These are phyloP conservation scores for Saksenaea oblongispora DNA, from an alignment of 371 early-diverging fungal genomes.

Conservation along the genomic window DNA sequence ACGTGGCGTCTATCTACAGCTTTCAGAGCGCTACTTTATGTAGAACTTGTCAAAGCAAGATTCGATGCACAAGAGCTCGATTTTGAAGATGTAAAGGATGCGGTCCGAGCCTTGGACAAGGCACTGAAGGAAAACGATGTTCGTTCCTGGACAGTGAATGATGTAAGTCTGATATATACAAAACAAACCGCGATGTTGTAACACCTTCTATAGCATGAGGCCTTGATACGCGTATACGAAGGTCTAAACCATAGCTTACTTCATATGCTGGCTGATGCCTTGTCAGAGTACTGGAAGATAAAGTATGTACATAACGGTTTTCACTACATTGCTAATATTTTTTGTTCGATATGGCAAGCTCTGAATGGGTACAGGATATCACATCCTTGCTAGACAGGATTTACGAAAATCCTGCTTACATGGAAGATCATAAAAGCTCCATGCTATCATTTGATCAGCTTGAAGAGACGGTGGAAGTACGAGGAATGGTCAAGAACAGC, in stretches of 20 bases:
- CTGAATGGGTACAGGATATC: constrained; percentile 26
- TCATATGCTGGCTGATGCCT: constrained; percentile 14
- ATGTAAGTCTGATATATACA: constrained; percentile 32
- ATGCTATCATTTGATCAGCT: constrained; percentile 18
- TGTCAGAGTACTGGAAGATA: constrained; percentile 35
- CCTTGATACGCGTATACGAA: constrained; percentile 17
- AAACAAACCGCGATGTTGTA: background rate
- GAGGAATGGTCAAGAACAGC: background rate
- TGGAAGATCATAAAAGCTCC: constrained; percentile 17
- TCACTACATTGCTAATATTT: background rate
- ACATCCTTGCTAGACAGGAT: constrained; percentile 23
- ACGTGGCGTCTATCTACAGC: constrained; percentile 64
- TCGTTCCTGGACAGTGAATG: constrained; percentile 31
- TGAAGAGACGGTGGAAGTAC: constrained; percentile 27
- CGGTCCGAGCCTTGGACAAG: constrained; percentile 25
- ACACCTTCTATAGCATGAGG: constrained; percentile 15
- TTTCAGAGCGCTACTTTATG: constrained; percentile 56
- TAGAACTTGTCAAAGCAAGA: constrained; percentile 54
- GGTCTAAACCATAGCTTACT: constrained; percentile 20
- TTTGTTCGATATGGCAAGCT: constrained; percentile 7
- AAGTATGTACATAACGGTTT: constrained; percentile 7
- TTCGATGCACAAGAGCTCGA: constrained; percentile 28
- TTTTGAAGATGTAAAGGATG: constrained; percentile 42
- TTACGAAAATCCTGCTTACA: constrained; percentile 25
- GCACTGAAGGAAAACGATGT: constrained; percentile 28